Evolutionary conservation across 2,329 filamentous ascomycete genomes (phyloP), one percentile per base, ranked within the genome.

Genomic region (Aotearoamyces nothofagi): DNA sequence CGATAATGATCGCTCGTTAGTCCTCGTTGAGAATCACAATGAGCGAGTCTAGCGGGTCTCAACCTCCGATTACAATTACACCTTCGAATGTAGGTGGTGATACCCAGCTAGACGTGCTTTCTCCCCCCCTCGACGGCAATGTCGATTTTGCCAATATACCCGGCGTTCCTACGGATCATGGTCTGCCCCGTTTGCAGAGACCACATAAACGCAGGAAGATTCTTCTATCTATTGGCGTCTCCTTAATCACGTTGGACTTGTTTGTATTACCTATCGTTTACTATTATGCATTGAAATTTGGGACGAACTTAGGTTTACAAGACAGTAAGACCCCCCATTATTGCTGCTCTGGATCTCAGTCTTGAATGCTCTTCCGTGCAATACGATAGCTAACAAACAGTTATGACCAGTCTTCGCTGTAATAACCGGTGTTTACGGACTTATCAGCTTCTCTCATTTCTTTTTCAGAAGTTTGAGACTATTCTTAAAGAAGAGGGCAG

Each of bases 371-470:
- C n/a, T n/a, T n/a, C n/a, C n/a, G n/a, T n/a, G n/a, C n/a, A n/a
- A n/a, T n/a, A n/a, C n/a, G n/a, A n/a, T n/a, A n/a, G n/a, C n/a
- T n/a, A n/a, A n/a, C n/a, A n/a, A n/a, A n/a, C n/a, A n/a, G n/a
- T n/a, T n/a, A n/a, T n/a, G n/a, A n/a, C 15, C 17, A 44, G 39
- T 44, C 6, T 45, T 45, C 15, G 43, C 33, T 4, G 34, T 44
- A 4, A 44, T 43, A 14, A 43, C 43, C 9, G 36, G 32, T 12
- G 37, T 44, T 1, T 44, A 41, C 37, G 43, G 41, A 11, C 19
- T 44, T 31, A 31, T 43, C 5, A 43, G 42, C 27, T 45, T 45
- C 25, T 26, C 35, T n/a, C 43, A 45, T 31, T 45, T 39, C 30
- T 30, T 24, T 11, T 33, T 44, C 14, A 30, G 40, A 31, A 43